Conservation (phyloP, 495 filamentous ascomycete genomes). For the Penicillium manginii region DNA sequence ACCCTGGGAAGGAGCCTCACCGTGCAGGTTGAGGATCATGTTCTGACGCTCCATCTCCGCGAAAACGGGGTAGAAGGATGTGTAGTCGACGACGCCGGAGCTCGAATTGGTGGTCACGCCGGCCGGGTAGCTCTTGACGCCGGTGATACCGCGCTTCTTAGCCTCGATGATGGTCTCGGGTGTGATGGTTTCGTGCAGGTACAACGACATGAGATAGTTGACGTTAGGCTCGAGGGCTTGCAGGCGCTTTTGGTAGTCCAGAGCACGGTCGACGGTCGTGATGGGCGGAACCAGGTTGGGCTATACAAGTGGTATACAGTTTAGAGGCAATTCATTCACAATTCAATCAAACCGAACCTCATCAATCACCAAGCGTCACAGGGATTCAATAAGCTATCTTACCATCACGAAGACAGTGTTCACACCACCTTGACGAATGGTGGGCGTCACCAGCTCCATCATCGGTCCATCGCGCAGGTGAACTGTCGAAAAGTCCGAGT, state of each 20-base stretch:
- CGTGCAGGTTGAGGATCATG: slow-evolving; percentile 67
- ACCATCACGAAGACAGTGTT: slow-evolving; percentile 86
- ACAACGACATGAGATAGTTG: slow-evolving; percentile 87
- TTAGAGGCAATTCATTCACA: slow-evolving; percentile 20
- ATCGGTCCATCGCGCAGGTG: slow-evolving; percentile 81
- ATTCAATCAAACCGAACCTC: neutral
- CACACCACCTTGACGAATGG: slow-evolving; percentile 71
- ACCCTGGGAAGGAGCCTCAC: slow-evolving; percentile 56
- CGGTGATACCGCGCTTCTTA: slow-evolving; percentile 53
- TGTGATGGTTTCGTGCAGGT: slow-evolving; percentile 76
- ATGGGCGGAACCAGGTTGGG: slow-evolving; percentile 77
- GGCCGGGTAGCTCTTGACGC: slow-evolving; percentile 65
- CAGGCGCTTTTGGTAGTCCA: slow-evolving; percentile 73
- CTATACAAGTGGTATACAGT: slow-evolving; percentile 31
- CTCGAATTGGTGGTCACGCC: slow-evolving; percentile 82
- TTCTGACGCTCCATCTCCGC: slow-evolving; percentile 72
- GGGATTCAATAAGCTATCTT: slow-evolving; percentile 25
- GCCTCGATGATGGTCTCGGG: slow-evolving; percentile 78
- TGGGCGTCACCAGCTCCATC: slow-evolving; percentile 80
- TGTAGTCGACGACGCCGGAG: slow-evolving; percentile 76
- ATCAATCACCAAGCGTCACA: slow-evolving; percentile 5
- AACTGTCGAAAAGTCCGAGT: slow-evolving; percentile 30
- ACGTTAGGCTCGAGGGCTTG: slow-evolving; percentile 70
- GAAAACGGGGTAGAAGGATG: slow-evolving; percentile 75
- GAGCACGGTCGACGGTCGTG: slow-evolving; percentile 70